Base-by-base conservation (phyloP, 2,329 filamentous ascomycete species). In the Aureobasidium melanogenum region DNA sequence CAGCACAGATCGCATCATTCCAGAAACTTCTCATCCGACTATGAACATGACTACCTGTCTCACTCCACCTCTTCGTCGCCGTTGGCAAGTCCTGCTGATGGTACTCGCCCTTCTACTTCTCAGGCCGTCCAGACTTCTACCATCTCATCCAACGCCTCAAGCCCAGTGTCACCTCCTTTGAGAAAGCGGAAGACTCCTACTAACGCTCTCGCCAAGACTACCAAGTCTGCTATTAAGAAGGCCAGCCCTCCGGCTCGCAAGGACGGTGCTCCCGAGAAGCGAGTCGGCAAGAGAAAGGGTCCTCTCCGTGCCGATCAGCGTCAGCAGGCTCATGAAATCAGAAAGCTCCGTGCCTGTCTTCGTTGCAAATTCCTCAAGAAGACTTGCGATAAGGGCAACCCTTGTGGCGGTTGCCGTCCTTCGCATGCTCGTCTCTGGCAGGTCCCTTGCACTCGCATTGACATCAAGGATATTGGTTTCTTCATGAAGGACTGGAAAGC, bases 401-500 rank as follows among this genome's bases (percentile, higher is more conserved):
- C 93, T 62, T 97, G 93, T 76, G 89, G 88, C 69, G 93, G 93
- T 51, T 97, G 93, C 79, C 89, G 96, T 78, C 93, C 93, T 55
- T 96, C 92, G 22, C 93, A 97, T 74, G 93, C 93, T 65, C 87
- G 93, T 66, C 82, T 97, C 57, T 97, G 93, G 93, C 92, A 97
- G 77, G 93, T 97, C 47, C 93, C 93, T 64, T 97, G 93, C 81
- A 97, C 93, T 43, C 89, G 93, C 64, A 96, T 97, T 71, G 93
- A 97, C 75, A 97, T 97, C 81, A 97, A 96, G 82, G 93, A 97
- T 70, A 96, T 97, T 70, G 89, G 86, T 46, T 96, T 95, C 76
- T 97, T 97, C 80, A 94, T 97, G 89, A 97, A 97, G 81, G 93
- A 97, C 75, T 97, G 92, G 92, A 96, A 93, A 77, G 92, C 91